Base-by-base conservation (phyloP, 2,329 filamentous ascomycete genomes). In the Drechslerella dactyloides region DNA sequence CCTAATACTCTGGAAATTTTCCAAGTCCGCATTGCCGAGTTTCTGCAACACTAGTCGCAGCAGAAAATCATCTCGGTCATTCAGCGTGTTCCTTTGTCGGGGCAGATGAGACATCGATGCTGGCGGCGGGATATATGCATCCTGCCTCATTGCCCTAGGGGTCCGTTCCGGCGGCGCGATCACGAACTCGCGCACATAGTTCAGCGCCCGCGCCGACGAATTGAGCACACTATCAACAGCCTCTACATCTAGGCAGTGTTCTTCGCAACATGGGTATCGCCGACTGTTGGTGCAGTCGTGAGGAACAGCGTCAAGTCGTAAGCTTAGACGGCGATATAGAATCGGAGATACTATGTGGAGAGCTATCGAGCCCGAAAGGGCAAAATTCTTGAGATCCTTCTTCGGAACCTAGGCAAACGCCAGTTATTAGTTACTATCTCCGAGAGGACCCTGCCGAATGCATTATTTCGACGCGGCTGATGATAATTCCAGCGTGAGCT, bases 311-410 rank as follows among this genome's bases (percentile, higher is more conserved):
- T 21, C 42, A 7, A 69, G 44, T 7, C 44, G 21, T 6, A 69
- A 6, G 17, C 42, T 53, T n/a, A 69, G 48, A 6, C 52, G 58
- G 1, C 64, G 57, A 17, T 61, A 69, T 19, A 69, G 24, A 10
- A 46, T 52, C 52, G 64, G 64, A 11, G 64, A 69, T 1, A 60
- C 51, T 6, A 62, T 21, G 11, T 69, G 46, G n/a, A 69, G 17
- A 1, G 64, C 57, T 13, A 15, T 24, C 19, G 64, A 62, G 33
- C 56, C 53, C 1, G 57, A 37, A 2, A 57, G 52, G 6, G 57
- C 64, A 33, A 69, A 61, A 8, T 54, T 58, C 46, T 69, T 69
- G 30, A 69, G 64, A 44, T 56, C 57, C 3, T 40, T 50, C 4
- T 51, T 40, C 19, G 57, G 57, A 1, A 62, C 52, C 64, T 69